Conservation (phyloP, 768 basidiomycete species). For the Postia placenta region DNA sequence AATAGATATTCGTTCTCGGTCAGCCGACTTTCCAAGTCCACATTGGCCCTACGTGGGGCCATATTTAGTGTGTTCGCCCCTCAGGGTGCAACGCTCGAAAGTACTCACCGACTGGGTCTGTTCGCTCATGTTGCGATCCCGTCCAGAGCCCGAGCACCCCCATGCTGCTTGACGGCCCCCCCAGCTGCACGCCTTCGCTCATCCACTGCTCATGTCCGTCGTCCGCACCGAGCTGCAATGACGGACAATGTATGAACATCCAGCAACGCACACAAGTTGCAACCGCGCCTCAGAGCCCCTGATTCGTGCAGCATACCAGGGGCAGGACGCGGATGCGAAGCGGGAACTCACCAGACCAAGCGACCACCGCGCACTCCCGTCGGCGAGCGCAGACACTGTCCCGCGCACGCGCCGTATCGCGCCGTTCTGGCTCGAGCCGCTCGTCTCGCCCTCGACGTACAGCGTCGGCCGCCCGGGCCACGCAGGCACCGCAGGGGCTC, state of each 20-base stretch:
- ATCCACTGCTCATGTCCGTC: constrained; percentile 33
- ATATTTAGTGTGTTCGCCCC: neutral
- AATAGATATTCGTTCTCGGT: no score
- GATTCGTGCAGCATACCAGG: neutral
- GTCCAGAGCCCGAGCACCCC: constrained; percentile 56
- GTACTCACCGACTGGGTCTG: constrained; percentile 37
- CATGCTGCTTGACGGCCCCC: constrained; percentile 44
- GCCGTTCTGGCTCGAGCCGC: constrained; percentile 25
- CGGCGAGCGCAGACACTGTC: constrained; percentile 40
- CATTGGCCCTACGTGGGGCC: constrained; percentile 29
- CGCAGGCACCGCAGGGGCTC: constrained; percentile 13
- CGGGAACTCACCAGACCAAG: constrained; percentile 27
- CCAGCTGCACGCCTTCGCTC: constrained; percentile 52
- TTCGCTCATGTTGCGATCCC: constrained; percentile 38
- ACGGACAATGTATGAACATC: neutral
- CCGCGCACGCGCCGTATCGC: constrained; percentile 34
- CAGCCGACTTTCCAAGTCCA: constrained; percentile 38
- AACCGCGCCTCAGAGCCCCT: no score
- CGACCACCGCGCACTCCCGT: constrained; percentile 46
- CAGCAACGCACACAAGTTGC: neutral
- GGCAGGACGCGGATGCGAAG: neutral
- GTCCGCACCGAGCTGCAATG: neutral
- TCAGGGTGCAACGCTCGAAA: neutral
- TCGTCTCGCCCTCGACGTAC: constrained; percentile 40
- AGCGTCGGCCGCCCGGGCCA: constrained; percentile 40